Evolutionary conservation across 2,329 filamentous ascomycete species (phyloP), one percentile per base, ranked within the genome.

Genomic region (Colletotrichum gigasporum): DNA sequence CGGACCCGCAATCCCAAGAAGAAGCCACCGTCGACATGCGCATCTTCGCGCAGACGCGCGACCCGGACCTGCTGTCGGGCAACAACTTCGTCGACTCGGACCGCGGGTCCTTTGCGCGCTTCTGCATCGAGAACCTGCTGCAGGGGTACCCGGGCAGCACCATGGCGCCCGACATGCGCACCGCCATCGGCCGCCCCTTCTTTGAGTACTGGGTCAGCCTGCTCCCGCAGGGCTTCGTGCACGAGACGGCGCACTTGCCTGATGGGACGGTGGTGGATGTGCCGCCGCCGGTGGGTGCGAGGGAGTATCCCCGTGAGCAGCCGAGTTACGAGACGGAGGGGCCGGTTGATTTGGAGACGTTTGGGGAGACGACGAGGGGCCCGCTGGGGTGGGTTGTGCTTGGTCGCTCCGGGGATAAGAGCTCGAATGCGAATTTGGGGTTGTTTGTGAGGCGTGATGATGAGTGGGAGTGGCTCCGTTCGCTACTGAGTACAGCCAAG

Each of bases 1-100:
- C 37, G 8, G 78, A 83, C 37, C 80, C 81, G 3, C 55, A 67
- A 2, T 75, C 69, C 6, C 81, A 84, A 67, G 69, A 80, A 58
- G 78, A 75, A 18, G 77, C 77, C 7, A 83, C 81, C 2, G 81
- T 79, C 3, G 82, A 81, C 63, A 71, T 82, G 51, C 78, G 82
- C 12, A 72, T 83, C 18, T 81, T 83, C 52, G 73, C 76, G 3
- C 77, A 82, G 68, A 76, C 80, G 5, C 71, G 66, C 11, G 68
- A 72, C 3, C 74, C 74, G 55, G 68, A 12, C 69, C 9, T 53
- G 14, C 30, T 53, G 3, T 53, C 50, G 3, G 50, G 50, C 4
- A 53, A 42, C 35, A 44, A 69, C 72, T 58, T 70, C 76, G 12
- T 70, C 71, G 24, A 70, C 75, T 4, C 66, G 56, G 14, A 74